phyloP scores from a whole-genome alignment of 768 basidiomycete species.

The Kwoniella dendrophila region DNA sequence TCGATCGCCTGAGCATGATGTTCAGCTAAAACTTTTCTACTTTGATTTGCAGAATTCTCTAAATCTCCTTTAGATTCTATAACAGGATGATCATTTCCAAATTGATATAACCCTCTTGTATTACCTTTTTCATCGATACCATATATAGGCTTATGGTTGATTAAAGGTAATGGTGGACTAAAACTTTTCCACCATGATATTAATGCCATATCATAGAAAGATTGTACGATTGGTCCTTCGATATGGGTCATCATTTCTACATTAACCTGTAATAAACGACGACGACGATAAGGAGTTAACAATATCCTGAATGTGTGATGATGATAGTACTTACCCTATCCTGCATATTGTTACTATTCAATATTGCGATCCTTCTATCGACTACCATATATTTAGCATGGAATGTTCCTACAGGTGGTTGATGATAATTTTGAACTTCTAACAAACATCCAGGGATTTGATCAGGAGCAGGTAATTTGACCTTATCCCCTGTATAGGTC shows the following conservation, averaged over 20 bases:
- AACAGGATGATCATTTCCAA: slow-evolving; percentile 30
- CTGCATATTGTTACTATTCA: slow-evolving; percentile 71
- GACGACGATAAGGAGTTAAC: too few relatives aligned
- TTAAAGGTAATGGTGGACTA: slow-evolving; percentile 32
- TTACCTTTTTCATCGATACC: neutral
- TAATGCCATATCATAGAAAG: slow-evolving; percentile 68
- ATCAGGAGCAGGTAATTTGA: slow-evolving; percentile 36
- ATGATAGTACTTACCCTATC: slow-evolving; percentile 44
- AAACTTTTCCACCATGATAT: slow-evolving; percentile 61
- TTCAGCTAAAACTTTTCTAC: slow-evolving; percentile 28
- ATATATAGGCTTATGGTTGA: slow-evolving; percentile 20
- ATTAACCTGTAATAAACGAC: slow-evolving; percentile 23
- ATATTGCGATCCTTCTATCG: slow-evolving; percentile 64
- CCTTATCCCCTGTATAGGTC: slow-evolving; percentile 39
- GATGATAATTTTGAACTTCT: slow-evolving; percentile 45
- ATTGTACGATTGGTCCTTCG: slow-evolving; percentile 69
- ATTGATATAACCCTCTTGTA: slow-evolving; percentile 17
- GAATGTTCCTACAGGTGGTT: slow-evolving; percentile 67
- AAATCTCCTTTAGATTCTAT: slow-evolving; percentile 28
- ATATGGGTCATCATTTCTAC: slow-evolving; percentile 66
- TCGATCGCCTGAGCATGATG: slow-evolving; percentile 29
- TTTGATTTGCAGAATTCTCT: slow-evolving; percentile 11
- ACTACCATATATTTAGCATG: slow-evolving; percentile 70
- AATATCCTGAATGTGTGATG: neutral
- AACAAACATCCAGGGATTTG: slow-evolving; percentile 35